A percentile compares a stretch with the other conserved stretches of the same genome.
phyloP scores from a whole-genome alignment of 306 rosid species.

The Parietaria judaica region DNA sequence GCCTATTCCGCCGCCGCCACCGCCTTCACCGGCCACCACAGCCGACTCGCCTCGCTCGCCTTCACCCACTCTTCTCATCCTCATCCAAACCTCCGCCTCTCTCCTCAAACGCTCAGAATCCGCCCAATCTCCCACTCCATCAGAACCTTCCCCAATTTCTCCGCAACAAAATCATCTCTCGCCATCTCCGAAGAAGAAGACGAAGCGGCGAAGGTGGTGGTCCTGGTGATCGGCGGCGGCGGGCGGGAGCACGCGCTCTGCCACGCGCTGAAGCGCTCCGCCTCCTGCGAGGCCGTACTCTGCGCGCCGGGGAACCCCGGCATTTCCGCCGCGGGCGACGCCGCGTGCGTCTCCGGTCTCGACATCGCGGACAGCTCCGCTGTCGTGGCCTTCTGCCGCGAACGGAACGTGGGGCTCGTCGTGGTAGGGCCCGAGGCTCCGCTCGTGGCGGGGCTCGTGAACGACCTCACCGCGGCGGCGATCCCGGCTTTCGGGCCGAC shows the following conservation, averaged over 20 bases:
- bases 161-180: too few relatives aligned
- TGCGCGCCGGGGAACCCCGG: slow-evolving; percentile 97
- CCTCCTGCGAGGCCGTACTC: slow-evolving; percentile 55
- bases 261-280: slow-evolving; percentile 80
- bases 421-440: slow-evolving; percentile 96
- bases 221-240: slow-evolving; percentile 91
- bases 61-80: too few relatives aligned
- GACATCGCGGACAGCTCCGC: slow-evolving; percentile 51
- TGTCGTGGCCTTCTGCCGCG: slow-evolving; percentile 55
- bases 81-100: too few relatives aligned
- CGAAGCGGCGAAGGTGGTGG: slow-evolving; percentile 41
- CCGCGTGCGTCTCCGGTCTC: slow-evolving; percentile 70
- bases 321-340: slow-evolving; percentile 70
- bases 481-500: slow-evolving; percentile 93
- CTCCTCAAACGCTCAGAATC: too few relatives aligned
- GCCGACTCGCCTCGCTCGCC: too few relatives aligned
- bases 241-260: slow-evolving; percentile 97
- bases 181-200: too few relatives aligned
- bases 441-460: slow-evolving; percentile 75
- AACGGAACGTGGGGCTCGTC: slow-evolving; percentile 73
- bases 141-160: too few relatives aligned
- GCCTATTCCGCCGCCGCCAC: too few relatives aligned
- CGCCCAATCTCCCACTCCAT: too few relatives aligned
- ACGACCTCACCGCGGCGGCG: slow-evolving; percentile 59
- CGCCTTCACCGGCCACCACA: too few relatives aligned